Evolutionary conservation across 208 protist genomes (phyloP).

Genomic region (Leptomonas pyrrhocoris): DNA sequence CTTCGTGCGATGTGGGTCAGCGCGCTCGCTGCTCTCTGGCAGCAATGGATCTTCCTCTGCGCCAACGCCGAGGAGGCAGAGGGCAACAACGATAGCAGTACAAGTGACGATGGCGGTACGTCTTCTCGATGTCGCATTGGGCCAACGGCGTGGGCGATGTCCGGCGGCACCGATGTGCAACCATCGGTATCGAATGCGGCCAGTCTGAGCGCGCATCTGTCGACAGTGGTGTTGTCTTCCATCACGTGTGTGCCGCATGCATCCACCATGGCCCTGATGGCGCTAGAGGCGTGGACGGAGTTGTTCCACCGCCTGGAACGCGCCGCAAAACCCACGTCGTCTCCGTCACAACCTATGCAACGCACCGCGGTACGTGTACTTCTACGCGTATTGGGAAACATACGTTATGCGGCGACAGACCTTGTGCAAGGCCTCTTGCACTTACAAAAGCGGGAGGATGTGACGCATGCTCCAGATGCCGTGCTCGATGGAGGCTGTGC

Average conservation of each 20-base stretch:
- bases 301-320: conserved; percentile 10
- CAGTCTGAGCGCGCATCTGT: conserved; percentile 2
- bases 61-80: conserved; percentile 1
- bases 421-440: conserved; percentile 1
- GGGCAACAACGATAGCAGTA: background rate
- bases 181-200: background rate
- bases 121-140: background rate
- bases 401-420: conserved; percentile 12
- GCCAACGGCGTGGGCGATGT: background rate
- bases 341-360: background rate
- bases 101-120: background rate
- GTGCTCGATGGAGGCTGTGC: background rate
- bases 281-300: conserved; percentile 13
- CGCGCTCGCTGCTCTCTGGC: conserved; percentile 11
- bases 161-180: background rate
- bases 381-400: conserved; percentile 16
- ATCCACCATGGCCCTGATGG: conserved; percentile 8
- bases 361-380: conserved; percentile 2
- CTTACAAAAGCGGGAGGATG: background rate
- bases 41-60: conserved; percentile 5
- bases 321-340: background rate
- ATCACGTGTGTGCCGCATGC: conserved; percentile 9
- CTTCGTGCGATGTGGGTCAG: conserved; percentile 7
- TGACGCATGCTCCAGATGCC: background rate
- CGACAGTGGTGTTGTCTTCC: conserved; percentile 14